Base-by-base conservation (phyloP, 2,329 filamentous ascomycete genomes). In the Diaporthe helianthi region DNA sequence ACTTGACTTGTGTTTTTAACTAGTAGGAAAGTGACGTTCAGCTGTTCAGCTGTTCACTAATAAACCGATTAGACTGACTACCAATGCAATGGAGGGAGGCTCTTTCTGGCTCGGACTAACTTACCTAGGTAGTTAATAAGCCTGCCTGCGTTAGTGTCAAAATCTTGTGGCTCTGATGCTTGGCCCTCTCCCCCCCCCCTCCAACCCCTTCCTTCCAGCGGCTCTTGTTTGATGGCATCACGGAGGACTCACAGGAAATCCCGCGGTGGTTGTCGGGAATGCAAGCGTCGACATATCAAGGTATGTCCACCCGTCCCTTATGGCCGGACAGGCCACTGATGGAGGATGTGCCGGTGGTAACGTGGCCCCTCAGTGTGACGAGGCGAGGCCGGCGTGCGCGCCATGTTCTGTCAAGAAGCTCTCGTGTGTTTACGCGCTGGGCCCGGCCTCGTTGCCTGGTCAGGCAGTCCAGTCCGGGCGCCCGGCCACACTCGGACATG, bases 281-380 rank as follows among this genome's bases (percentile, higher is more conserved):
- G 77, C 69, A 79, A 79, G 69, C 72, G 76, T 36, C 73, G 76
- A 9, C 77, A 79, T 66, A 76, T 78, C 70, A 78, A 78, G 71
- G 68, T 67, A 47, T 17, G 68, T 46, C 26, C 10, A 24, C 24
- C 17, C 22, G 41, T 44, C 19, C 19, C 41, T 33, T 4, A 17
- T n/a, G 29, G 8, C 44, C 8, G 19, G 15, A 22, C 17, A 6
- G 6, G 17, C 1, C 15, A 7, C 46, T 29, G 15, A 3, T 13
- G 19, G 58, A 53, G 26, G 55, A 41, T 9, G 29, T 19, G 41
- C 26, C 49, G 54, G 13, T 19, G 65, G 52, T 67, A 17, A 67
- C 54, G 44, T 24, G 41, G n/a, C 38, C 36, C 58, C 31, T 24
- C 58, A 78, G 76, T 78, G 77, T 65, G 77, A 78, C 65, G 77